phyloP scores from a whole-genome alignment of 176 grass and related monocot genomes.

The Eragrostis nindensis region DNA sequence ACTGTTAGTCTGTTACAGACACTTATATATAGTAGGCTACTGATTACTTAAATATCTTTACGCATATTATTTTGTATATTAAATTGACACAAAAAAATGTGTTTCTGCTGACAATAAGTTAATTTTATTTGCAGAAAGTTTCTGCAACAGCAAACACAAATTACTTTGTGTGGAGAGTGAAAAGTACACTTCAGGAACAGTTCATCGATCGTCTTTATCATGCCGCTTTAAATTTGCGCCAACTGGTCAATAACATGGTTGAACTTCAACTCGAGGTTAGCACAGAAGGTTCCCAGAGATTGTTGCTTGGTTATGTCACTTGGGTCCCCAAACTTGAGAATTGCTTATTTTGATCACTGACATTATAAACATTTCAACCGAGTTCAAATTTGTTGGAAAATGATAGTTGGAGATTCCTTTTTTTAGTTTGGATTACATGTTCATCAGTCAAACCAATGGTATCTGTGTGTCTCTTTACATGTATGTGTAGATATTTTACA shows the following conservation, averaged over 20 bases:
- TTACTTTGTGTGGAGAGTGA: slow-evolving; percentile 73
- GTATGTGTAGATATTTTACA: background rate
- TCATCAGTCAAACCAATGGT: background rate
- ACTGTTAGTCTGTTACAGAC: slow-evolving; percentile 14
- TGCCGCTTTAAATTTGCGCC: slow-evolving; percentile 69
- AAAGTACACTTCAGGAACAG: slow-evolving; percentile 54
- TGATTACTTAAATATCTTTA: slow-evolving; percentile 32
- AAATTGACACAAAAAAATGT: slow-evolving; percentile 11
- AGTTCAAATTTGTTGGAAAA: slow-evolving; percentile 23
- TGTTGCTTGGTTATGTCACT: background rate
- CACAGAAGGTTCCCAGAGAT: background rate
- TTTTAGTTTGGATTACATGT: slow-evolving; percentile 1
- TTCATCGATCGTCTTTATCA: slow-evolving; percentile 69
- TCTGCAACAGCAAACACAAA: slow-evolving; percentile 35
- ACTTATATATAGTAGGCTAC: slow-evolving; percentile 3
- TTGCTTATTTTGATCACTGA: slow-evolving; percentile 1
- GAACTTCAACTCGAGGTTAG: slow-evolving; percentile 68
- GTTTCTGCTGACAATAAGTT: slow-evolving; percentile 20
- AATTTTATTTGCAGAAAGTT: slow-evolving; percentile 63
- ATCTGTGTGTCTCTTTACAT: background rate
- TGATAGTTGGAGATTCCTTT: background rate
- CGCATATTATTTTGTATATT: slow-evolving; percentile 25
- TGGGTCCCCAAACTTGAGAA: background rate
- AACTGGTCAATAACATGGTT: slow-evolving; percentile 61
- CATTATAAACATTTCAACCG: background rate